phyloP scores from a whole-genome alignment of 345 rosid genomes.

The Euphorbia tirucalli region DNA sequence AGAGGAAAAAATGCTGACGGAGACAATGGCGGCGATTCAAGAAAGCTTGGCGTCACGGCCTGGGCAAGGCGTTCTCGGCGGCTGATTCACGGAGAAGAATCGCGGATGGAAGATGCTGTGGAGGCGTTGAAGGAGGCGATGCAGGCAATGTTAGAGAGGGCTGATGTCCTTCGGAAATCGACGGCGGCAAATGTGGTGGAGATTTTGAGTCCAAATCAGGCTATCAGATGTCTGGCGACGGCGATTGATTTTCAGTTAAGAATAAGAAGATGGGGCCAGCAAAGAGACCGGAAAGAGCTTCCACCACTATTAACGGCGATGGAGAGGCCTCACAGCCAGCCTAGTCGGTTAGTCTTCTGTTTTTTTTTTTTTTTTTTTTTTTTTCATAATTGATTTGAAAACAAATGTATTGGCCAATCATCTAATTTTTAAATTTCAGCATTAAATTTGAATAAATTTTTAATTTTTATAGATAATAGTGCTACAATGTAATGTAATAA shows the following conservation, averaged over 20 bases:
- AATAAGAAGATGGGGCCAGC: constrained; percentile 23
- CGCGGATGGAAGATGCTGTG: constrained; percentile 25
- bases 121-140: constrained; percentile 18
- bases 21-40: constrained; percentile 39
- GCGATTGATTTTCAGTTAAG: constrained; percentile 29
- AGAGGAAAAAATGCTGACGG: constrained; percentile 35
- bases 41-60: constrained; percentile 37
- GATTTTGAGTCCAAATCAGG: constrained; percentile 32
- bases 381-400: no score
- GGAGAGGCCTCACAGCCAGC: no score
- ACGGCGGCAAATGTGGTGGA: constrained; percentile 25
- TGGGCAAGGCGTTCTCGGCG: constrained; percentile 19
- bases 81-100: constrained; percentile 16
- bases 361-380: no score
- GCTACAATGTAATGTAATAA: no score
- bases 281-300: constrained; percentile 4
- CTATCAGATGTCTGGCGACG: constrained; percentile 30
- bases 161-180: constrained; percentile 25
- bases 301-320: neutral
- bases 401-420: no score
- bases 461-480: no score
- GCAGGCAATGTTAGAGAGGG: constrained; percentile 27
- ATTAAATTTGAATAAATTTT: no score
- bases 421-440: no score
- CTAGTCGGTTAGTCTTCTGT: no score